Evolutionary conservation across 129 eudicot species (phyloP).

Genomic region (Cynara cardunculus): DNA sequence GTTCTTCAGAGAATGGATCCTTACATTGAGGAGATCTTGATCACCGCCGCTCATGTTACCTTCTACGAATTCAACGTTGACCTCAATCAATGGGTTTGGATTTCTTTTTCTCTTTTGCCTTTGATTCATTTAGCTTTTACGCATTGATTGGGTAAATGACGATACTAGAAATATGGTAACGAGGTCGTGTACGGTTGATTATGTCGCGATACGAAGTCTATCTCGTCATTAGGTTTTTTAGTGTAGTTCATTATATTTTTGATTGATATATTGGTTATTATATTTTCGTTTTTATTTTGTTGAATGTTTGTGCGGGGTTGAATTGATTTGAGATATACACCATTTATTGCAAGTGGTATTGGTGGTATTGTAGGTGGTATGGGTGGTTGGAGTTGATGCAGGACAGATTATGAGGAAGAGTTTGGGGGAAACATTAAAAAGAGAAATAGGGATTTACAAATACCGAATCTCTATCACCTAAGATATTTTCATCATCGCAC

Average conservation of each 20-base stretch:
- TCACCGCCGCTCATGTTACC: constrained; percentile 86
- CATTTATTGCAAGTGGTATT: not conserved
- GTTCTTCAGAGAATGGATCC: constrained; percentile 83
- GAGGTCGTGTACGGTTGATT: not conserved
- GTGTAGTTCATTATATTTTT: constrained; percentile 9
- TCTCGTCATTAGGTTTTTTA: not conserved
- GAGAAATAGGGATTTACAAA: not conserved
- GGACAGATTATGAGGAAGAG: not conserved
- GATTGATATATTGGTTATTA: not conserved
- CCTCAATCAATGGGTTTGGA: constrained; percentile 61
- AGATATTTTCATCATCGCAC: not conserved
- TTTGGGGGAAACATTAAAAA: constrained; percentile 5
- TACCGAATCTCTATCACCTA: not conserved
- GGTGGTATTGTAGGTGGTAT: not conserved
- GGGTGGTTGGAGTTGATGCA: not conserved
- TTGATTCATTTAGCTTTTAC: not conserved
- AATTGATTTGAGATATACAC: not conserved
- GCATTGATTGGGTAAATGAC: not conserved
- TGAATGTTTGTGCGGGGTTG: not conserved
- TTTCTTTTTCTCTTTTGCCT: not conserved
- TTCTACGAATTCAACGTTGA: constrained; percentile 73
- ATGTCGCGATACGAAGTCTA: not conserved
- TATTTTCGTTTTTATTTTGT: not conserved
- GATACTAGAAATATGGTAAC: not conserved
- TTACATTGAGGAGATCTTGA: constrained; percentile 63